Evolutionary conservation across 345 rosid genomes (phyloP).

Genomic region (Camelina neglecta): DNA sequence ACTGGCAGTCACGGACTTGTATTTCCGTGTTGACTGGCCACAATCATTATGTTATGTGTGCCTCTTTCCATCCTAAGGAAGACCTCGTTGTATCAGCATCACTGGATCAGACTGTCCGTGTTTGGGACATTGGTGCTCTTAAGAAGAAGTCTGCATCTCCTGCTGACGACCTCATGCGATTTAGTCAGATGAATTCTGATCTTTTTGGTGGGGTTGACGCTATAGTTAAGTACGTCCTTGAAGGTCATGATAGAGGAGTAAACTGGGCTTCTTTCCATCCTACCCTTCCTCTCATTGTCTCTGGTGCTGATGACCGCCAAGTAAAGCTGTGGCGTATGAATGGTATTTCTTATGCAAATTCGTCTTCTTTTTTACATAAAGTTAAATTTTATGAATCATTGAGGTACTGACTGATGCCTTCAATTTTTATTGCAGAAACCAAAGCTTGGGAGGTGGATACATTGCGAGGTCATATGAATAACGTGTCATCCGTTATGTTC

Average conservation of each 20-base stretch:
- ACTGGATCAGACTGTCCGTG: constrained; percentile 95
- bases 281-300: constrained; percentile 88
- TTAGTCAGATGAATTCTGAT: constrained; percentile 93
- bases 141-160: constrained; percentile 91
- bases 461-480: constrained; percentile 92
- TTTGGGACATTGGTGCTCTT: constrained; percentile 95
- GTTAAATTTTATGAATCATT: background rate
- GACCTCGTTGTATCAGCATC: constrained; percentile 98
- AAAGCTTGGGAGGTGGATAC: constrained; percentile 99
- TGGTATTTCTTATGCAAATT: constrained; percentile 49
- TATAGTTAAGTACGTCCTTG: constrained; percentile 92
- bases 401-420: background rate
- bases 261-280: constrained; percentile 99
- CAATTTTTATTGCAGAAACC: constrained; percentile 66
- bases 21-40: constrained; percentile 96
- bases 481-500: constrained; percentile 96
- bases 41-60: constrained; percentile 99
- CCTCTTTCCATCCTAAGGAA: constrained; percentile 94
- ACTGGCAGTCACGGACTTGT: constrained; percentile 98
- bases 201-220: constrained; percentile 96
- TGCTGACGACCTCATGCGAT: constrained; percentile 82
- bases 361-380: background rate
- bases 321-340: constrained; percentile 98
- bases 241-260: constrained; percentile 98
- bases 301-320: constrained; percentile 99